Evolutionary conservation across 2,329 filamentous ascomycete genomes (phyloP).

Genomic region (Daldinia sp.): DNA sequence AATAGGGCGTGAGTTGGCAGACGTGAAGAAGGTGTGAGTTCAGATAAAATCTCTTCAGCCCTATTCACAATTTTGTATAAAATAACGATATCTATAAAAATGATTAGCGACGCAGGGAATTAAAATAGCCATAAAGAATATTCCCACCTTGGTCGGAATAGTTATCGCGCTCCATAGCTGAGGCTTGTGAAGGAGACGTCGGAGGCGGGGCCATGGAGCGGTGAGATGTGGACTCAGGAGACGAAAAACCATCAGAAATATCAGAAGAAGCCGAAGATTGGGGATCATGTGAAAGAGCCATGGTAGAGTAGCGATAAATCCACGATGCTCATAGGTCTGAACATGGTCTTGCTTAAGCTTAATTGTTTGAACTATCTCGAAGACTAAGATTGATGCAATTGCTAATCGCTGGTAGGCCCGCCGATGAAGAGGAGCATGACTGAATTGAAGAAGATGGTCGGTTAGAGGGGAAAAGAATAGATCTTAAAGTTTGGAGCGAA

Average conservation of each 20-base stretch:
- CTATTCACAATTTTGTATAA: conserved; percentile 78
- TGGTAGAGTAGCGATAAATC: conserved; percentile 28
- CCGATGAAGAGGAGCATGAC: conserved; percentile 30
- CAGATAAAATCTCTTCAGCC: conserved; percentile 71
- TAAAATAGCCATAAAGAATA: not conserved
- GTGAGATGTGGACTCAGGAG: conserved; percentile 22
- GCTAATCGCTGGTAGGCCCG: conserved; percentile 37
- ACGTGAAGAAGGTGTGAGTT: conserved; percentile 66
- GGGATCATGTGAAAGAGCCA: conserved; percentile 33
- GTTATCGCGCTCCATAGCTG: conserved; percentile 33
- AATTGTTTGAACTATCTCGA: conserved; percentile 1
- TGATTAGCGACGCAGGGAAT: conserved; percentile 18
- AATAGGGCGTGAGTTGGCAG: conserved; percentile 82
- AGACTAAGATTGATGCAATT: conserved; percentile 22
- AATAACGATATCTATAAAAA: conserved; percentile 70
- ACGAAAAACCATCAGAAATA: conserved; percentile 33
- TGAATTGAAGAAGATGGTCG: conserved; percentile 22
- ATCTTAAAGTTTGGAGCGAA: not conserved
- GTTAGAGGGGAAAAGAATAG: not conserved
- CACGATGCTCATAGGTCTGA: conserved; percentile 17
- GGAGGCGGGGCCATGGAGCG: conserved; percentile 32
- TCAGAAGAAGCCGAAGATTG: conserved; percentile 35
- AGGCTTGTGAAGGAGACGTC: conserved; percentile 1
- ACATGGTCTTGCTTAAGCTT: conserved; percentile 33
- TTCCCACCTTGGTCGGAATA: conserved; percentile 42